Base-by-base conservation (phyloP, 306 rosid genomes). In the Cicer judaicum region DNA sequence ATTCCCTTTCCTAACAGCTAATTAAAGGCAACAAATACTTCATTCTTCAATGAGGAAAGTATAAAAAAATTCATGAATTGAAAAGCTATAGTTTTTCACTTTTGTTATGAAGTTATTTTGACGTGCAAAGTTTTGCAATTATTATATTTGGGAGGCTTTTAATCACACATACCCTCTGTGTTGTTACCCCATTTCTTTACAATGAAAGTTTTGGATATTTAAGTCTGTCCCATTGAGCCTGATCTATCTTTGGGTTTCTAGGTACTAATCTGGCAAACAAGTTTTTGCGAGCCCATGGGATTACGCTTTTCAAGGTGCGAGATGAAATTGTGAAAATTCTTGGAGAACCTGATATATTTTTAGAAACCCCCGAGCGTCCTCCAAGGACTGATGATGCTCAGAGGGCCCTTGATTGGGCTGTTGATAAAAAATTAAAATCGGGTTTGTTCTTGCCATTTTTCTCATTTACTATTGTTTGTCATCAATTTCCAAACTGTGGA, bases 391-490 rank as follows among this genome's bases (percentile, higher is more conserved):
- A 85, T 64, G 93, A 83, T 39, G 92, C 96, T 72, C 96, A 85
- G 80, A 71, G 85, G 74, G 91, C 76, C 46, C 90, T 92, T 65
- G 98, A 92, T 82, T 84, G 87, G 90, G 98, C 93, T 65, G 70
- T 87, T 78, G 91, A 90, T 64, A 67, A 78, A 61, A 87, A 83
- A 66, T 3, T 85, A n/a, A 84, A 85, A 68, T 86, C 89, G 56
- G 93, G 98, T 90, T 70, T 2, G 60, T 82, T 79, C 64, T 67
- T 56, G 71, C 70, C 34, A 4, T 34, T 54, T 78, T 72, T 63
- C 60, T 77, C 13, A 56, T 63, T 64, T 78, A 21, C 21, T 41
- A 9, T 77, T 76, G 13, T 21, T 56, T 34, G 16, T 10, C 43
- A n/a, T 65, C 18, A 60, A 8, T 67, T 56, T 7, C 46, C 12